These are phyloP conservation scores for Metarhizium guizhouense DNA, from an alignment of 2,329 filamentous ascomycete species.

Conservation along the genomic window DNA sequence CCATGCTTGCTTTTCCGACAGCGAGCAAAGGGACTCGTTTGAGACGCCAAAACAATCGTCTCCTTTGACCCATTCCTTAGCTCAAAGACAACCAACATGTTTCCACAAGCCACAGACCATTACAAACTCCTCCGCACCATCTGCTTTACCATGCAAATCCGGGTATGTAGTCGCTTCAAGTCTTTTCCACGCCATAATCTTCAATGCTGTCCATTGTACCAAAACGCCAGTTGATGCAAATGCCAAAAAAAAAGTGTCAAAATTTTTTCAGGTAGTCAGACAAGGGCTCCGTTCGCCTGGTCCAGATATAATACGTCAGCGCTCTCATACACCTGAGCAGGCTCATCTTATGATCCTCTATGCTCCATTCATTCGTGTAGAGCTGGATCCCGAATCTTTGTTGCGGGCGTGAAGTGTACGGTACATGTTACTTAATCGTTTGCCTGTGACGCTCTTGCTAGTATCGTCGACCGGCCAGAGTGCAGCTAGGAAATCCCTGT, in stretches of 20 bases:
- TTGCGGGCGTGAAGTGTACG: slow-evolving; percentile 27
- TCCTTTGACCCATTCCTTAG: neutral
- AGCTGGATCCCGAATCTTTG: slow-evolving; percentile 19
- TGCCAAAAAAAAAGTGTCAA: slow-evolving; percentile 5
- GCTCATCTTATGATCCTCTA: neutral
- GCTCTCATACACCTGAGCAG: neutral
- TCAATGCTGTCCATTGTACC: slow-evolving; percentile 12
- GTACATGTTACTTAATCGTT: slow-evolving; percentile 36
- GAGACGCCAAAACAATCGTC: neutral
- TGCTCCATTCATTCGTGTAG: slow-evolving; percentile 23
- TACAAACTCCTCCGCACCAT: slow-evolving; percentile 11
- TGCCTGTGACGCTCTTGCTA: slow-evolving; percentile 33
- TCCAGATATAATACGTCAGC: neutral
- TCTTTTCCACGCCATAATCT: slow-evolving; percentile 11
- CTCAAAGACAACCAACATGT: neutral
- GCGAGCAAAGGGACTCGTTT: neutral
- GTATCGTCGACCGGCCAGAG: slow-evolving; percentile 38
- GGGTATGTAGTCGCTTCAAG: slow-evolving; percentile 17
- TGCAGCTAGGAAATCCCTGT: slow-evolving; percentile 35
- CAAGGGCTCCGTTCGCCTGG: neutral
- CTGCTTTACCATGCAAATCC: slow-evolving; percentile 15
- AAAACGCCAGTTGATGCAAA: slow-evolving; percentile 19
- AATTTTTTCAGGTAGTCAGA: neutral
- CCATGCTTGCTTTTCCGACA: neutral
- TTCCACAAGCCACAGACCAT: slow-evolving; percentile 6